These are phyloP conservation scores for Ailanthus altissimus DNA, from an alignment of 345 rosid genomes.

Conservation along the genomic window DNA sequence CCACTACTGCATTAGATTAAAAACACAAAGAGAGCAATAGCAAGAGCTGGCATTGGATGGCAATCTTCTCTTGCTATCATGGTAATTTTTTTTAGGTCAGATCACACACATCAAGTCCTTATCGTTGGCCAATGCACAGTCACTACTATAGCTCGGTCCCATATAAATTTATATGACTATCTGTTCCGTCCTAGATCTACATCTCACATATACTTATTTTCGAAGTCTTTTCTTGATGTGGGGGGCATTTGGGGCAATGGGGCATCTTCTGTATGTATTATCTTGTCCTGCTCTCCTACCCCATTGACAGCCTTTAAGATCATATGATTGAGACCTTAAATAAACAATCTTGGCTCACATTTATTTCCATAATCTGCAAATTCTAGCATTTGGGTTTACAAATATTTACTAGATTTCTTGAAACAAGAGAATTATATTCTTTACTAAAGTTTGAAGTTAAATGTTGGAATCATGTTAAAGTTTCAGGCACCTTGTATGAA, in stretches of 20 bases:
- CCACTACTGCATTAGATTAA: conserved; percentile 24
- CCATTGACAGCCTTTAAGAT: conserved; percentile 28
- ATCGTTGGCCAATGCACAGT: conserved; percentile 12
- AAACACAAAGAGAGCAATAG: not conserved
- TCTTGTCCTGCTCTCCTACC: conserved; percentile 17
- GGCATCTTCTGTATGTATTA: conserved; percentile 14
- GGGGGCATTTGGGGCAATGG: conserved; percentile 25
- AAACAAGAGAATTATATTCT: not conserved
- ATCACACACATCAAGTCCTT: conserved; percentile 19
- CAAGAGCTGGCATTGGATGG: conserved; percentile 17
- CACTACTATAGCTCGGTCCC: conserved; percentile 10
- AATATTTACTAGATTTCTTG: conserved; percentile 5
- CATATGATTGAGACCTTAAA: conserved; percentile 1
- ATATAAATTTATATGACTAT: conserved; percentile 3
- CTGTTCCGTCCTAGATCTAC: conserved; percentile 12
- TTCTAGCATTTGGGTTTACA: not conserved
- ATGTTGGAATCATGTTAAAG: not conserved
- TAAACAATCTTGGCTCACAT: conserved; percentile 5
- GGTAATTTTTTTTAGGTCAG: conserved; percentile 11
- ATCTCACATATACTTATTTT: not conserved
- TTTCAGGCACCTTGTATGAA: conserved; percentile 5
- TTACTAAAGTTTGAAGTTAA: not conserved
- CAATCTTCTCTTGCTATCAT: not conserved
- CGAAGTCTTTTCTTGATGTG: conserved; percentile 9
- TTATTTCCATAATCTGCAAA: not conserved